Conservation (phyloP, 2,329 filamentous ascomycete species). For the Fusarium staphyleae region DNA sequence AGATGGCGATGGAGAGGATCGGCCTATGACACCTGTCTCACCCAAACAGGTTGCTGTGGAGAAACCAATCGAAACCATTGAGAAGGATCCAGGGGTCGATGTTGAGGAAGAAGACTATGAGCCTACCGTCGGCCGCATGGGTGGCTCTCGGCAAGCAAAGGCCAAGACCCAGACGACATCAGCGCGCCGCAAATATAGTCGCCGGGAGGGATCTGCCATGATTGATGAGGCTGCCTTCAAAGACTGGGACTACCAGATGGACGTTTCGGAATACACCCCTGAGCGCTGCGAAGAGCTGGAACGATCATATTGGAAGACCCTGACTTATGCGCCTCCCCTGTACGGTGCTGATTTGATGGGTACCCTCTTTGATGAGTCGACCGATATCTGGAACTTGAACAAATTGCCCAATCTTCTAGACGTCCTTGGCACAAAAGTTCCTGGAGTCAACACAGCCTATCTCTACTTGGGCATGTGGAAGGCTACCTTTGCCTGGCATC, state of each 20-base stretch:
- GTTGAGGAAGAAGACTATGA: slow-evolving; percentile 54
- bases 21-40: slow-evolving; percentile 66
- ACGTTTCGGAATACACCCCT: slow-evolving; percentile 85
- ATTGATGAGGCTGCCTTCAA: slow-evolving; percentile 92
- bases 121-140: slow-evolving; percentile 55
- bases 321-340: slow-evolving; percentile 92
- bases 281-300: slow-evolving; percentile 96
- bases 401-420: slow-evolving; percentile 93
- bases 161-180: slow-evolving; percentile 77
- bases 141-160: slow-evolving; percentile 58
- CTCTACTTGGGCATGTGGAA: slow-evolving; percentile 99
- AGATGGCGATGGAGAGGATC: slow-evolving; percentile 55
- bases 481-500: slow-evolving; percentile 97
- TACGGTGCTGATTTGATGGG: slow-evolving; percentile 98
- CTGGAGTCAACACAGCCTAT: slow-evolving; percentile 97
- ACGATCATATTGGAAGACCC: slow-evolving; percentile 93
- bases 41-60: slow-evolving; percentile 51
- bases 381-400: slow-evolving; percentile 90
- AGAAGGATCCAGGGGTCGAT: slow-evolving; percentile 55
- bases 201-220: slow-evolving; percentile 76
- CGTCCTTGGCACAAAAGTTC: slow-evolving; percentile 92
- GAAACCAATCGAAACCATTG: slow-evolving; percentile 56
- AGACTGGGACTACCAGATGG: slow-evolving; percentile 88
- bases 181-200: slow-evolving; percentile 85
- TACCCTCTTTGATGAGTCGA: slow-evolving; percentile 88